Evolutionary conservation across 148 eudicot genomes (phyloP).

Genomic region (Fallopia convolvulus): DNA sequence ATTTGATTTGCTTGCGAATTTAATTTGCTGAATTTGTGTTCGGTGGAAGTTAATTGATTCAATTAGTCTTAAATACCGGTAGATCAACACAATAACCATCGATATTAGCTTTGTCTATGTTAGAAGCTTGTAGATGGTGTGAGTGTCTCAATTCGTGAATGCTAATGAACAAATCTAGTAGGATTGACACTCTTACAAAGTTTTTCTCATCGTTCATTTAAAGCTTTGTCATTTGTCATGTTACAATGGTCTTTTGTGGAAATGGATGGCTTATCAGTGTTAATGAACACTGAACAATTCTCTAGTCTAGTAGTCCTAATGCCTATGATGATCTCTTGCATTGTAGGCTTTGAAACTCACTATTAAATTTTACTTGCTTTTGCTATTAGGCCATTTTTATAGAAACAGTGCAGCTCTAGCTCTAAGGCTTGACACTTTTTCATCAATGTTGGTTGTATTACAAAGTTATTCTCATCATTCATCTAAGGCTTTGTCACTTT

Average conservation of each 20-base stretch:
- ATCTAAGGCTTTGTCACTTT: no score
- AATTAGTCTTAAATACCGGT: not conserved
- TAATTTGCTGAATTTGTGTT: not conserved
- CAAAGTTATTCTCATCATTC: no score
- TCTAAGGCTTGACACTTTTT: no score
- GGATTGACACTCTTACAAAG: not conserved
- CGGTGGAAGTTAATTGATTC: not conserved
- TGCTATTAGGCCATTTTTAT: no score
- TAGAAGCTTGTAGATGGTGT: not conserved
- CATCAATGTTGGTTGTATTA: no score
- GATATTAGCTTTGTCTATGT: not conserved
- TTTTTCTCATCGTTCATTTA: not conserved
- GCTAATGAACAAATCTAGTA: not conserved
- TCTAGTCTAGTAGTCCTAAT: not conserved
- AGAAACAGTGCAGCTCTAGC: no score
- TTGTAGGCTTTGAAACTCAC: not conserved
- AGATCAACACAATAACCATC: not conserved
- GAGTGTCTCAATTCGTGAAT: not conserved
- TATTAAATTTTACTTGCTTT: not conserved
- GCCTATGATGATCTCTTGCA: not conserved
- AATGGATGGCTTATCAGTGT: not conserved
- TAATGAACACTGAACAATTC: not conserved
- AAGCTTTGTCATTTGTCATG: not conserved
- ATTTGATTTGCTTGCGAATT: not conserved
- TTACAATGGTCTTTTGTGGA: not conserved